Evolutionary conservation across 345 rosid species (phyloP).

Genomic region (Fremontodendron californicum): DNA sequence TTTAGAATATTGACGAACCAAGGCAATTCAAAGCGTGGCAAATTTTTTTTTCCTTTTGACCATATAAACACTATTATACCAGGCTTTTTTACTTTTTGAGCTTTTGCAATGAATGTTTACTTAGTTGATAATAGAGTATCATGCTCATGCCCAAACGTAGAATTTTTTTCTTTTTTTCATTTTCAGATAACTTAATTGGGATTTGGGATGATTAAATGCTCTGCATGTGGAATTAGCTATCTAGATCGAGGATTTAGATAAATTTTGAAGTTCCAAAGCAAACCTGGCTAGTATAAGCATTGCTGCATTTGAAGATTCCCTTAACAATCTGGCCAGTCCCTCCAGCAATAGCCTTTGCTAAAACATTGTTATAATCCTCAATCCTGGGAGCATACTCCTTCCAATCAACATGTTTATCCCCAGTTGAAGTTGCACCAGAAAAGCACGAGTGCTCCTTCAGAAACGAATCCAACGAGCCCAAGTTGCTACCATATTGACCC

Average conservation of each 20-base stretch:
- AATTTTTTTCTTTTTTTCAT: not conserved
- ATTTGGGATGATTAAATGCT: not conserved
- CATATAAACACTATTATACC: not conserved
- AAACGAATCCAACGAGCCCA: conserved; percentile 56
- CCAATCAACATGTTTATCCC: conserved; percentile 50
- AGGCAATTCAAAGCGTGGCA: not conserved
- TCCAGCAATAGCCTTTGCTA: conserved; percentile 90
- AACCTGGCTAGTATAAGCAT: conserved; percentile 85
- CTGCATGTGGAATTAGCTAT: no score
- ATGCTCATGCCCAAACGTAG: not conserved
- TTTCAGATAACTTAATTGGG: not conserved
- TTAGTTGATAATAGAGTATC: not conserved
- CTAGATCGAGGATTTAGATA: not conserved
- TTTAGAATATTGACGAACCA: not conserved
- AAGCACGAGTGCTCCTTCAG: conserved; percentile 67
- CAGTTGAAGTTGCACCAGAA: conserved; percentile 33
- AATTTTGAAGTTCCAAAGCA: not conserved
- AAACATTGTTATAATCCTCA: conserved; percentile 63
- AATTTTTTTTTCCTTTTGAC: not conserved
- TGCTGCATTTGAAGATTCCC: conserved; percentile 72
- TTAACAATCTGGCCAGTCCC: conserved; percentile 89
- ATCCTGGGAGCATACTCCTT: conserved; percentile 78
- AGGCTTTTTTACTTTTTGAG: not conserved
- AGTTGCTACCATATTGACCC: conserved; percentile 25
- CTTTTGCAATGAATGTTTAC: not conserved